Base-by-base conservation (phyloP, 257 asterid genomes). In the Sherardia arvensis region DNA sequence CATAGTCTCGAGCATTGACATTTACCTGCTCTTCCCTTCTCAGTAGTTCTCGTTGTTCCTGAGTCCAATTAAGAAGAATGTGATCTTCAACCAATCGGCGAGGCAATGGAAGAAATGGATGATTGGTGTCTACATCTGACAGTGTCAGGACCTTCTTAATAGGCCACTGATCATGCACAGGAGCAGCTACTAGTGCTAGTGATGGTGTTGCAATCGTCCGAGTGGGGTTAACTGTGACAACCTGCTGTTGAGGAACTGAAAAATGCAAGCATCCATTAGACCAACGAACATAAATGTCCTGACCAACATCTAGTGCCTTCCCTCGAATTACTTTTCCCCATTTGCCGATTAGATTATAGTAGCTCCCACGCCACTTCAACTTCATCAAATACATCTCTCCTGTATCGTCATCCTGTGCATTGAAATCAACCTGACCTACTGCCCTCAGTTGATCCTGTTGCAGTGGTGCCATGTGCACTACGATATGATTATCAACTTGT, bases 331-430 rank as follows among this genome's bases (percentile, higher is more conserved):
- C 79, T 73, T 84, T 85, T 3, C 94, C 95, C 95, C 95, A 87
- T 69, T 80, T 86, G 0, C 94, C 94, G 73, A 86, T 86, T 70
- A 86, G 85, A 78, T 86, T 86, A 72, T 81, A 86, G 55, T 86
- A 86, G 75, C 94, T 86, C 71, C 94, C 94, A 34, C 94, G 83
- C 94, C 94, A 86, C 75, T 87, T 84, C 72, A 84, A 62, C 77
- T 87, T 87, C 95, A 87, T 87, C 56, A 69, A 54, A 65, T 78
- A 79, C 77, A 71, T 72, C 70, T 85, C 91, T 34, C 94, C 84
- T 30, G 83, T 87, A 64, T 87, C 95, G 65, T 87, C 94, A 69
- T 87, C 95, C 71, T 66, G 87, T 53, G 91, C 88, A 65, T 81
- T 82, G 59, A 87, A 80, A 66, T 79, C 81, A 66, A 83, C 82